Conservation (phyloP, 306 rosid species). For the Lathyrus tuberosus region DNA sequence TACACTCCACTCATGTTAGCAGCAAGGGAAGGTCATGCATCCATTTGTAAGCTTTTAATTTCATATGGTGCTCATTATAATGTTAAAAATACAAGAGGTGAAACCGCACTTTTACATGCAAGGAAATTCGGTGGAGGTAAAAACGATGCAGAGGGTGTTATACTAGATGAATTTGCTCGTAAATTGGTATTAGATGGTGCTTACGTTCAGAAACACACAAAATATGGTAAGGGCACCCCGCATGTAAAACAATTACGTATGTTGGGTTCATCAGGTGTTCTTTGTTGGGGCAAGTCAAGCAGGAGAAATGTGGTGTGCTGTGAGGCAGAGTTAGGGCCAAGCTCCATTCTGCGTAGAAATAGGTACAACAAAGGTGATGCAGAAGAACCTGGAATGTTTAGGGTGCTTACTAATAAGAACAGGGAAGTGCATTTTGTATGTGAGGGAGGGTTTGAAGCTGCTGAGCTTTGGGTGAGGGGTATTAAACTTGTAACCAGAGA, state of each 20-base stretch:
- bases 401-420: conserved; percentile 70
- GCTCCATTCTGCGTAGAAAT: conserved; percentile 54
- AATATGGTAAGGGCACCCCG: conserved; percentile 74
- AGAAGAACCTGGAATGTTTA: conserved; percentile 69
- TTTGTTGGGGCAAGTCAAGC: conserved; percentile 77
- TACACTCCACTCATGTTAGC: conserved; percentile 92
- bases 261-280: conserved; percentile 58
- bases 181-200: conserved; percentile 59
- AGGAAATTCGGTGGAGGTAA: conserved; percentile 46
- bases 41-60: conserved; percentile 67
- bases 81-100: conserved; percentile 61
- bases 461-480: conserved; percentile 92
- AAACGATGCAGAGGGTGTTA: conserved; percentile 59
- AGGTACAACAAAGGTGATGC: conserved; percentile 65
- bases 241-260: conserved; percentile 70
- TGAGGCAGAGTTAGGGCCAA: conserved; percentile 71
- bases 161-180: conserved; percentile 74
- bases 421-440: conserved; percentile 88
- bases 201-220: conserved; percentile 74
- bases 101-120: conserved; percentile 75
- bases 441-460: conserved; percentile 70
- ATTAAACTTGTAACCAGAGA: conserved; percentile 71
- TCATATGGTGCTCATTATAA: conserved; percentile 64
- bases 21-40: conserved; percentile 81
- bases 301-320: conserved; percentile 71